A percentile compares a stretch with the other conserved stretches of the same genome.
These are phyloP conservation scores for Amanita jacksonii DNA, from an alignment of 768 basidiomycete species.

Conservation along the genomic window DNA sequence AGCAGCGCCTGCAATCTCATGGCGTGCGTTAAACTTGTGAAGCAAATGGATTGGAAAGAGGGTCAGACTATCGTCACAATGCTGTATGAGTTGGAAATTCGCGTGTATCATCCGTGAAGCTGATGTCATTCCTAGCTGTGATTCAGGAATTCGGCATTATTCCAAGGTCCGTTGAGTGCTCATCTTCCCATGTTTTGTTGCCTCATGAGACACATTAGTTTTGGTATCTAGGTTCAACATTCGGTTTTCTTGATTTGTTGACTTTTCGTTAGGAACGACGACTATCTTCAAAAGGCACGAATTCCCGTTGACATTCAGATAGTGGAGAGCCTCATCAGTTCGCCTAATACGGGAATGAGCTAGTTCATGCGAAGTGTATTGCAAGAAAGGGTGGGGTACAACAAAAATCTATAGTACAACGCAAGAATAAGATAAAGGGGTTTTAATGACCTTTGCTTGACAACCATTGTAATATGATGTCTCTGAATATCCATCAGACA, in stretches of 20 bases:
- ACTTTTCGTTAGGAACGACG: slow-evolving; percentile 36
- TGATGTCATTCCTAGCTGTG: slow-evolving; percentile 46
- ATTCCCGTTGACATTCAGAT: slow-evolving; percentile 34
- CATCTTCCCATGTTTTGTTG: background rate
- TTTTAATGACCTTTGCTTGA: slow-evolving; percentile 59
- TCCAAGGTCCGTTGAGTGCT: slow-evolving; percentile 54
- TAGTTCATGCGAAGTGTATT: background rate
- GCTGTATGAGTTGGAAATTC: slow-evolving; percentile 40
- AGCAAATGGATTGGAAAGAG: slow-evolving; percentile 55
- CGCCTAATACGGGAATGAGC: slow-evolving; percentile 9
- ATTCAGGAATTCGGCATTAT: slow-evolving; percentile 87
- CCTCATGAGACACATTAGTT: slow-evolving; percentile 22
- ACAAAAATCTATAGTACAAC: slow-evolving; percentile 1
- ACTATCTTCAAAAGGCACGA: slow-evolving; percentile 36
- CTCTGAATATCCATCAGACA: slow-evolving; percentile 30
- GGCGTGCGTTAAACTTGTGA: slow-evolving; percentile 77
- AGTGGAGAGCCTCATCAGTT: slow-evolving; percentile 31
- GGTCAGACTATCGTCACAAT: slow-evolving; percentile 80
- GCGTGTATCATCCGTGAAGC: background rate
- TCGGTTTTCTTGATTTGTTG: background rate
- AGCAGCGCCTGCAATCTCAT: slow-evolving; percentile 95
- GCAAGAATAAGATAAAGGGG: background rate
- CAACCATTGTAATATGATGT: slow-evolving; percentile 87
- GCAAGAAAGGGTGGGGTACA: background rate
- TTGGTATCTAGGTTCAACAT: slow-evolving; percentile 24